Evolutionary conservation across 1,284 basidiomycete genomes (phyloP), one percentile per base, ranked within the genome.

Genomic region (Melanopsichium pennsylvanicum): DNA sequence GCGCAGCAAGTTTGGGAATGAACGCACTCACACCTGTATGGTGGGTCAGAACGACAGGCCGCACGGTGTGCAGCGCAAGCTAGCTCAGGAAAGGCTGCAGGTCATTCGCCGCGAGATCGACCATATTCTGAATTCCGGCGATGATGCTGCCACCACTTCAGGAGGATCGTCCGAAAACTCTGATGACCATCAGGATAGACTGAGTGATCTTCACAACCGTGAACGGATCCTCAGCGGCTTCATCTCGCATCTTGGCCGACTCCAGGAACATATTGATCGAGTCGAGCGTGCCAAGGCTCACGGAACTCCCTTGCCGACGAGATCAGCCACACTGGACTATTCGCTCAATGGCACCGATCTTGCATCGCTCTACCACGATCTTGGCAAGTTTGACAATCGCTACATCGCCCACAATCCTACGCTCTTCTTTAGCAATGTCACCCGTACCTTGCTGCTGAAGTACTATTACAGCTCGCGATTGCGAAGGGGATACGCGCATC

Each of bases 331-430:
- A 18, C 62, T 48, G 18, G 59, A 60, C 47, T 50, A 47, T 26
- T 22, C 34, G 26, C 23, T 48, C 26, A 43, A 39, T 22, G 43
- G 56, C 5, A 35, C 43, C 13, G 61, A 73, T 41, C 55, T 62
- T 16, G 51, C 63, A 13, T 70, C 56, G 85, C 87, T 62, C 82
- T 88, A 75, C 21, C 84, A 87, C 22, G 91, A 93, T 75, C 90
- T 90, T 87, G 86, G 86, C 1, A 87, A 88, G 70, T 95, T 96
- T 81, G 88, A 91, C 79, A 91, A 95, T 72, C 92, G 94, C 18
- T 91, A 93, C 78, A 90, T 96, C 75, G 85, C 94, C 10, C 93
- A 97, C 82, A 90, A 88, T 62, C 93, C 93, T 0, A 89, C 88
- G 44, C 85, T 96, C 38, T 89, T 89, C 76, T 85, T 93, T 83